Evolutionary conservation across 148 eudicot genomes (phyloP).

Genomic region (Fallopia convolvulus): DNA sequence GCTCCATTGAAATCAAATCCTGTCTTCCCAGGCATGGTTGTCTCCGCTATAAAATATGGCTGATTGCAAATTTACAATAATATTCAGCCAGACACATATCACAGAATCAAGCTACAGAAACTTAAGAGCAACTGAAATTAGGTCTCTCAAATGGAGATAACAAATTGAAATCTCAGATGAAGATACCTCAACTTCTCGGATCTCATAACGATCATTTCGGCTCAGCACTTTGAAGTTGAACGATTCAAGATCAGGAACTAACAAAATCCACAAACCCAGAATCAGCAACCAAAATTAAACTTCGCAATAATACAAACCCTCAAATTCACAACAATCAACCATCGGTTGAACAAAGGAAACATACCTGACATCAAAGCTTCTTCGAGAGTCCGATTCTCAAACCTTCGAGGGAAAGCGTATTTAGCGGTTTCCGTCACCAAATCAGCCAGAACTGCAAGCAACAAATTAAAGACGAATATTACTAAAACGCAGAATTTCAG

Average conservation of each 20-base stretch:
- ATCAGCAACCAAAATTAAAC: neutral
- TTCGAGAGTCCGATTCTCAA: conserved; percentile 64
- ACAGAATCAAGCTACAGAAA: neutral
- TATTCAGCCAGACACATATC: neutral
- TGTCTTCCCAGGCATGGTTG: conserved; percentile 78
- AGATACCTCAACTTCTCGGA: conserved; percentile 84
- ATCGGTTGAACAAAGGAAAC: neutral
- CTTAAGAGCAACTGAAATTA: neutral
- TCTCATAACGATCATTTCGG: conserved; percentile 63
- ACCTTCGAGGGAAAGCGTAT: conserved; percentile 57
- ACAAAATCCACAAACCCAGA: conserved; percentile 6
- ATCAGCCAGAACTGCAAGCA: conserved; percentile 52
- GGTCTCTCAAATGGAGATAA: neutral
- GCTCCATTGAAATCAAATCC: conserved; percentile 88
- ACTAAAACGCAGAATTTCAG: neutral
- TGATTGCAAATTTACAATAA: conserved; percentile 16
- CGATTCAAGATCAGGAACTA: conserved; percentile 93
- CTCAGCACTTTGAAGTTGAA: conserved; percentile 60
- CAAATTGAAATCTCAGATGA: neutral
- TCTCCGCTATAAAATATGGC: conserved; percentile 84
- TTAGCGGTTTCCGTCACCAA: conserved; percentile 55
- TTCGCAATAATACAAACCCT: neutral
- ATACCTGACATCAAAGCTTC: conserved; percentile 89
- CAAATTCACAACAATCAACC: neutral
- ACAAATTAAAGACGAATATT: neutral